Percentiles rank a stretch among this genome's conserved stretches.
phyloP scores from a whole-genome alignment of 2,329 filamentous ascomycete genomes.

The Aspergillus pseudonomiae region DNA sequence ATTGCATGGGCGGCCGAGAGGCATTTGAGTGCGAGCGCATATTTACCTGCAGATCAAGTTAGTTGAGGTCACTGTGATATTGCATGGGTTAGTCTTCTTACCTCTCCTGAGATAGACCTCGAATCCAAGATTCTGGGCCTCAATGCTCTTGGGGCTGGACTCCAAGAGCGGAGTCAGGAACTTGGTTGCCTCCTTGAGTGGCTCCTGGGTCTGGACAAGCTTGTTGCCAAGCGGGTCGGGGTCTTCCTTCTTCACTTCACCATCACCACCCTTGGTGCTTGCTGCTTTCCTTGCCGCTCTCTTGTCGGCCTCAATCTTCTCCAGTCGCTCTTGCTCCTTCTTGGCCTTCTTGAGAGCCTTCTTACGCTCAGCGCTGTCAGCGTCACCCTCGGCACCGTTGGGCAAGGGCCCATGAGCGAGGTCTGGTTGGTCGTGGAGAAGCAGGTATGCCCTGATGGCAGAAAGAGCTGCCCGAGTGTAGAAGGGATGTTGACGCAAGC shows the following conservation, averaged over 20 bases:
- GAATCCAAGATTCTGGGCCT: conserved; percentile 83
- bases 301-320: conserved; percentile 80
- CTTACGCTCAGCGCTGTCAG: conserved; percentile 69
- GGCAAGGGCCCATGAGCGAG: conserved; percentile 62
- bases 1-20: conserved; percentile 73
- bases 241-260: conserved; percentile 80
- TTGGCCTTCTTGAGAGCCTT: conserved; percentile 89
- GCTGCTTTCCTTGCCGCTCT: conserved; percentile 81
- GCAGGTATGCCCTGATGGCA: conserved; percentile 78
- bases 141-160: conserved; percentile 76
- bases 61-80: conserved; percentile 22
- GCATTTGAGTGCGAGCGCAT: conserved; percentile 82
- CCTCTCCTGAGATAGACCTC: conserved; percentile 84
- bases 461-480: conserved; percentile 81
- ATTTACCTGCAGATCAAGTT: conserved; percentile 67
- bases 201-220: conserved; percentile 78
- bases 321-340: conserved; percentile 73
- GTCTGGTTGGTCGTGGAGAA: conserved; percentile 74
- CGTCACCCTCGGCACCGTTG: conserved; percentile 54
- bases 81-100: conserved; percentile 51
- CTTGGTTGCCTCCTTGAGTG: conserved; percentile 83
- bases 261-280: conserved; percentile 59
- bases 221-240: conserved; percentile 82
- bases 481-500: conserved; percentile 87
- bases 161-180: conserved; percentile 82